Percentiles rank a stretch among this genome's conserved stretches.
Evolutionary conservation across 169 alveolate genomes (phyloP).

Genomic region (Cryptosporidium bovis): DNA sequence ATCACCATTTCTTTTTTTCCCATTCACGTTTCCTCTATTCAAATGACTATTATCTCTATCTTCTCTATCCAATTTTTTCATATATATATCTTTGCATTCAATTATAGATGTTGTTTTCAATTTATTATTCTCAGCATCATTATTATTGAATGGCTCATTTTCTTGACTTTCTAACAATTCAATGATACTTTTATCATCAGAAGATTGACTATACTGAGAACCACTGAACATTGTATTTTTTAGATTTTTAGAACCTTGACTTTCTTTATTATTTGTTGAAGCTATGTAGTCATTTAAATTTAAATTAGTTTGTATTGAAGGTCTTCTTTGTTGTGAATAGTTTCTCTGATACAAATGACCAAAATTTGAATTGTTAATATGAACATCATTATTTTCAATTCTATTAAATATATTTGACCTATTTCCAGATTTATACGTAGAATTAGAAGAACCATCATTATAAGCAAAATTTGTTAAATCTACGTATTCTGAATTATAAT

Average conservation of each 20-base stretch:
- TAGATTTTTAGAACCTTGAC: neutral
- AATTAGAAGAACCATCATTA: conserved; percentile 16
- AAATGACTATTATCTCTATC: no score
- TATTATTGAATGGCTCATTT: neutral
- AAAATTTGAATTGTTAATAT: neutral
- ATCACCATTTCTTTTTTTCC: no score
- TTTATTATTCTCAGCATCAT: neutral
- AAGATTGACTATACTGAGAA: conserved; percentile 56
- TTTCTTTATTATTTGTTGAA: neutral
- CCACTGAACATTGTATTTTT: conserved; percentile 18
- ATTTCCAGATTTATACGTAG: neutral
- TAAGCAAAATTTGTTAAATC: conserved; percentile 34
- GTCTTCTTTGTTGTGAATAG: neutral
- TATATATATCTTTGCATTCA: no score
- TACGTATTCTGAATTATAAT: conserved; percentile 43
- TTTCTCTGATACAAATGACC: neutral
- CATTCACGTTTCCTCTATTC: no score
- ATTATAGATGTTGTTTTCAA: no score
- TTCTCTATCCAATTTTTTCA: no score
- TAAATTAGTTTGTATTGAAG: no score
- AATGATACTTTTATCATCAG: conserved; percentile 31
- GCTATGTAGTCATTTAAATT: no score
- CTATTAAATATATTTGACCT: neutral
- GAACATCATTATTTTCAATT: neutral
- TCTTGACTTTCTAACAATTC: conserved; percentile 20